These are phyloP conservation scores for Dendrobium catenatum DNA, from an alignment of 106 monocot species.

Conservation along the genomic window DNA sequence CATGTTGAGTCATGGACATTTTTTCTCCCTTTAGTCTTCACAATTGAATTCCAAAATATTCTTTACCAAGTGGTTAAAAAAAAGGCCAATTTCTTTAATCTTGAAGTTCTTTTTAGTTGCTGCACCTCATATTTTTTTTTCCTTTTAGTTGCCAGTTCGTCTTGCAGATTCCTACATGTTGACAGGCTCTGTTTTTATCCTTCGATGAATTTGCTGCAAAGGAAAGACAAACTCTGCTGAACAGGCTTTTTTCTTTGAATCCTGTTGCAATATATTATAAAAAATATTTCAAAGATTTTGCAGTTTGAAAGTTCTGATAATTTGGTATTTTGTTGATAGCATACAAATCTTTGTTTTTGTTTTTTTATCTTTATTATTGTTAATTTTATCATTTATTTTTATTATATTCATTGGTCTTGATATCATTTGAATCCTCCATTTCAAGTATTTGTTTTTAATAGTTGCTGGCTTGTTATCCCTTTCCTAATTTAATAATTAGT, in stretches of 20 bases:
- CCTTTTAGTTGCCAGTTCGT: neutral
- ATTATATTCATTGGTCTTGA: neutral
- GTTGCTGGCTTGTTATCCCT: neutral
- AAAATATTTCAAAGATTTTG: neutral
- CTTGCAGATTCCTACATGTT: neutral
- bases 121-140: neutral
- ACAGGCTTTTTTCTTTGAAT: too few relatives aligned
- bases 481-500: neutral
- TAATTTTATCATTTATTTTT: neutral
- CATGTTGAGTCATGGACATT: neutral
- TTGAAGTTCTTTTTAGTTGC: neutral
- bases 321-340: neutral
- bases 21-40: neutral
- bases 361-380: neutral
- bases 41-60: neutral
- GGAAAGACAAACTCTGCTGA: neutral
- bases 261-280: neutral
- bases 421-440: neutral
- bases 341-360: neutral
- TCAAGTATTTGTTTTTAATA: neutral
- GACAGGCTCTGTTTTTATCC: neutral
- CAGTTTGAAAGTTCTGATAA: neutral
- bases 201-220: neutral
- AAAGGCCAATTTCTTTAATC: neutral
- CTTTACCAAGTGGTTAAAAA: neutral